Evolutionary conservation across 129 eudicot genomes (phyloP), one percentile per base, ranked within the genome.

Genomic region (Heracleum sosnowskyi): DNA sequence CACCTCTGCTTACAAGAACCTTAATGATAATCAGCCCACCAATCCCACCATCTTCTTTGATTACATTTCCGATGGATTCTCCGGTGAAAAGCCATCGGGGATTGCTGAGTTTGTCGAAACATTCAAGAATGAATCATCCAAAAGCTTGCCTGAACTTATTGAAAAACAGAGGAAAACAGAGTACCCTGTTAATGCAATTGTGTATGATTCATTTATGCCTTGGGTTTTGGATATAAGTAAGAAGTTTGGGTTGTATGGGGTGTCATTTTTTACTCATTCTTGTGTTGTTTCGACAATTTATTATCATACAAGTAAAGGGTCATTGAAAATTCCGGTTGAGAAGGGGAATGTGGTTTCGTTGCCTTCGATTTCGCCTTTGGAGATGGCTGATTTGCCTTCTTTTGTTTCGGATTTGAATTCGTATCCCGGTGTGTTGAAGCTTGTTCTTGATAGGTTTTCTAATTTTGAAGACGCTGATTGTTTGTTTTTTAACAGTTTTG

Each of bases 231-330:
- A 86, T 28, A 76, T 81, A 45, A 86, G 78, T 0, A 77, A 74
- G 26, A 75, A 74, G 53, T 41, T 39, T 20, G 91, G 86, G 0
- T 37, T 89, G 11, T 40, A 78, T 15, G 85, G 76, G 34, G 76
- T 13, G 45, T 72, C 76, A 2, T 72, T 72, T 72, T 72, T 72
- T 13, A 41, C 76, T 3, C 76, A n/a, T 10, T 72, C 76, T 40
- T 72, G 86, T 81, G 82, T 45, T 34, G 91, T 89, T 16, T 81
- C 79, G 51, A 68, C 77, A 41, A 70, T 89, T 18, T 87, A 87
- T 44, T 81, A 83, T 75, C 89, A 85, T 70, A 41, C 75, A 29
- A 41, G 77, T 63, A 53, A 85, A 76, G 87, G 91, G 40, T 34
- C 73, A 26, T 8, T 83, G 5, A 51, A 63, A 1, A 24, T 82